These are phyloP conservation scores for Globisporangium paroecandrum DNA, from an alignment of 352 stramenopile species.

Conservation along the genomic window DNA sequence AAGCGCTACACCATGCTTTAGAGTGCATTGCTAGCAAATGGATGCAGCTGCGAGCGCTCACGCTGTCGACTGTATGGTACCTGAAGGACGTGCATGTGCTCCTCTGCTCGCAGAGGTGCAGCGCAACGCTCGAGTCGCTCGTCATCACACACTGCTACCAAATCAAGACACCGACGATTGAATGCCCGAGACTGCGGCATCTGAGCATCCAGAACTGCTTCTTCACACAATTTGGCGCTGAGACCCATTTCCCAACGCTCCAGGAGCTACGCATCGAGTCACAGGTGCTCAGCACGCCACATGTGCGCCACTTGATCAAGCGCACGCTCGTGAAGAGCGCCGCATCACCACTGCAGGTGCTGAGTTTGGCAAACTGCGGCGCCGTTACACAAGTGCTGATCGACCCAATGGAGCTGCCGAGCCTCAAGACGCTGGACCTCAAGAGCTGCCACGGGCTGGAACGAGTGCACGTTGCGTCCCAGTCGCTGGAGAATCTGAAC, in stretches of 20 bases:
- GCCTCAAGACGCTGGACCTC: constrained; percentile 37
- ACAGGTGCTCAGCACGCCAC: constrained; percentile 37
- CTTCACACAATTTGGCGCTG: constrained; percentile 34
- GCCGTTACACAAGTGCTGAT: constrained; percentile 60
- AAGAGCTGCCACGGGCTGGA: constrained; percentile 43
- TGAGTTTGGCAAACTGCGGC: constrained; percentile 46
- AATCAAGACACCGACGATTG: constrained; percentile 44
- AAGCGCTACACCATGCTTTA: neutral
- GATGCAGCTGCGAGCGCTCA: constrained; percentile 33
- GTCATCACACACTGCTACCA: constrained; percentile 55
- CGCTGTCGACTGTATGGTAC: constrained; percentile 42
- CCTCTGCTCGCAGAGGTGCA: constrained; percentile 30
- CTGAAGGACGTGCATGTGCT: constrained; percentile 45
- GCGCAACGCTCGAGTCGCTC: constrained; percentile 37
- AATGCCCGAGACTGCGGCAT: constrained; percentile 26
- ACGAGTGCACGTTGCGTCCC: constrained; percentile 56
- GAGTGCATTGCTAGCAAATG: neutral
- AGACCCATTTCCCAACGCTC: constrained; percentile 44
- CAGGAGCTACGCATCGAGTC: constrained; percentile 48
- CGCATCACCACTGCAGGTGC: constrained; percentile 20
- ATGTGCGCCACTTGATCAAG: constrained; percentile 45
- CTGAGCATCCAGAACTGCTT: constrained; percentile 47
- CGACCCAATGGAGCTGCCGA: constrained; percentile 47
- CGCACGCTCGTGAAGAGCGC: constrained; percentile 19
- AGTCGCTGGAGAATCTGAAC: constrained; percentile 35